These are phyloP conservation scores for Botrytis byssoidea DNA, from an alignment of 2,329 filamentous ascomycete genomes.

Conservation along the genomic window DNA sequence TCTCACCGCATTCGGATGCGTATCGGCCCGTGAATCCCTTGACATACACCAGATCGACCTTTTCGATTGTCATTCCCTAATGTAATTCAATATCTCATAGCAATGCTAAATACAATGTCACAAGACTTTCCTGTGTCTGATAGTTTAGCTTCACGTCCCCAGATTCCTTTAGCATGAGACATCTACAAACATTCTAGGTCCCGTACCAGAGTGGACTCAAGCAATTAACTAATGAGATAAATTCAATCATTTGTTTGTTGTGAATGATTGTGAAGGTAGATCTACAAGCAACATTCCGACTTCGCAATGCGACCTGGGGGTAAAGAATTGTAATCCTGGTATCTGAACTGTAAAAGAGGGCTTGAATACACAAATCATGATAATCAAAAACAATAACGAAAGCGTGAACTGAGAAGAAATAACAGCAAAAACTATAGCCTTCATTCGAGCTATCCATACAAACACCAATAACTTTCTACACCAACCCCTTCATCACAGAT, in stretches of 20 bases:
- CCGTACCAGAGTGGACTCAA: not conserved
- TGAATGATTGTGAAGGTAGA: not conserved
- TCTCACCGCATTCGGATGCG: not conserved
- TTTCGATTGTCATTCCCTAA: too few relatives aligned
- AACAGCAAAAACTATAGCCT: too few relatives aligned
- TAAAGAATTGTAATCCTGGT: not conserved
- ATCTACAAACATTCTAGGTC: not conserved
- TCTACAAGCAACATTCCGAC: not conserved
- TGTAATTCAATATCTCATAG: too few relatives aligned
- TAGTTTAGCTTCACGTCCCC: not conserved
- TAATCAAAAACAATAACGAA: not conserved
- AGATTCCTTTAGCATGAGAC: not conserved
- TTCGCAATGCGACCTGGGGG: not conserved
- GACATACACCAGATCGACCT: not conserved
- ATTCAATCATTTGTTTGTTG: fast-evolving
- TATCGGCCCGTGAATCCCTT: not conserved
- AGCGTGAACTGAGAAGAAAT: not conserved
- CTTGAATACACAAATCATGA: not conserved
- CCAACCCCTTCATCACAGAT: not conserved
- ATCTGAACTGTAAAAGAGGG: not conserved
- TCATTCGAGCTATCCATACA: not conserved
- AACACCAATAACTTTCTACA: not conserved
- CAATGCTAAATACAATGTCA: fast-evolving
- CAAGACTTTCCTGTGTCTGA: not conserved
- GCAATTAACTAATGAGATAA: not conserved